phyloP scores from a whole-genome alignment of 129 eudicot species.

The Lactuca saligna region DNA sequence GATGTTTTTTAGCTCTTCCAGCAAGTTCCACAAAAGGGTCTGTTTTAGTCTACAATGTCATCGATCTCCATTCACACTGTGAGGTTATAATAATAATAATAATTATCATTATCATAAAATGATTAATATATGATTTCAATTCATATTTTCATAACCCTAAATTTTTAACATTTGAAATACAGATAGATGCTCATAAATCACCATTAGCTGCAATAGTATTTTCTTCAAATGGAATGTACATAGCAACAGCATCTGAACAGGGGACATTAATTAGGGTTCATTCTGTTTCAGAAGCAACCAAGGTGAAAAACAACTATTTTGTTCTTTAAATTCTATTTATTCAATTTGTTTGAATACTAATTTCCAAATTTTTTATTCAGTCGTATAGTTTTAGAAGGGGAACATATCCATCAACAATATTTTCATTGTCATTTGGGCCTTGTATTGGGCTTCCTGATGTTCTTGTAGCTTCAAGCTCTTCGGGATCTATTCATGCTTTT shows the following conservation, averaged over 20 bases:
- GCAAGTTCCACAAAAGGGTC: constrained; percentile 85
- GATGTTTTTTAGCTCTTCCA: constrained; percentile 89
- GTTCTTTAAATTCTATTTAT: too few relatives aligned
- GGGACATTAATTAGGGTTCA: constrained; percentile 96
- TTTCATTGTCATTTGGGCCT: constrained; percentile 84
- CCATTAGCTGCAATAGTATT: constrained; percentile 74
- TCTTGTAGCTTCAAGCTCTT: constrained; percentile 86
- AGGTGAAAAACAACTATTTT: constrained; percentile 47
- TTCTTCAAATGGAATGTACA: constrained; percentile 85
- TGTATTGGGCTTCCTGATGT: constrained; percentile 75
- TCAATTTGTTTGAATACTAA: too few relatives aligned
- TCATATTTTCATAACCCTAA: background rate
- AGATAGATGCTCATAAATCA: constrained; percentile 89
- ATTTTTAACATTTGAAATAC: constrained; percentile 12
- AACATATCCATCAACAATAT: constrained; percentile 77
- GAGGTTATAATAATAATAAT: constrained; percentile 55
- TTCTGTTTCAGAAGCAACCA: constrained; percentile 75
- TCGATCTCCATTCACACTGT: constrained; percentile 87
- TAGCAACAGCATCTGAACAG: constrained; percentile 96
- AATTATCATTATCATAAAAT: constrained; percentile 10
- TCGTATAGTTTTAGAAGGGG: constrained; percentile 95
- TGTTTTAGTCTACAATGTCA: constrained; percentile 64
- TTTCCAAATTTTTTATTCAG: constrained; percentile 38
- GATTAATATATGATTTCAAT: constrained; percentile 9
- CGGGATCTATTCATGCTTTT: constrained; percentile 85